Evolutionary conservation across 371 early-diverging fungal species (phyloP), one percentile per base, ranked within the genome.

Genomic region (Circinella minor): DNA sequence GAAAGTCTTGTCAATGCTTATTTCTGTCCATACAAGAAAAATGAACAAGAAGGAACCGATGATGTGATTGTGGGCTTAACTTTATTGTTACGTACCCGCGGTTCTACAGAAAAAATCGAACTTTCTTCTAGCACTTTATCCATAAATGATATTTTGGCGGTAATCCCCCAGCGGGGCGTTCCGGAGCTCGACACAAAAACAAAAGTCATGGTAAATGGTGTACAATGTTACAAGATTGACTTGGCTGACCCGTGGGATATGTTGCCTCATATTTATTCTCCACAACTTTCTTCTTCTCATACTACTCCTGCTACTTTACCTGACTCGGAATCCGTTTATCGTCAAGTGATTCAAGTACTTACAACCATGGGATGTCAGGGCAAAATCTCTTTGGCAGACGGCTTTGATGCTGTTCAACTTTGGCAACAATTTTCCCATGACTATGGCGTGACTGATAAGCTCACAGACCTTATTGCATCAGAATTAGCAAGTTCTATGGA

Each of bases 1-100:
- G 92, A 92, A 73, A 65, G 71, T 4, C 73, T 91, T 17, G 85
- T 85, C 17, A 70, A 77, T 36, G 84, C 81, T 27, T 77, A 77
- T 72, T 81, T 76, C 27, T 57, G 57, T n/a, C 27, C 57, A 18
- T n/a, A 27, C 18, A 34, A 55, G n/a, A 10, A 8, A 51, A 8
- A 8, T 17, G 14, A 15, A 13, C 51, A 51, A 51, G 17, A 51
- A 13, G 51, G 15, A 51, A 14, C 9, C 11, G 47, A 57, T 57
- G 57, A 27, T 27, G 34, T 5, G 57, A 57, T 57, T 4, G 5
- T 8, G 11, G 72, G 72, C 37, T 37, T 71, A 4, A 67, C 67
- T 38, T 43, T 71, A 15, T 36, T 71, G 9, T 43, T 71, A 14
- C 62, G 64, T 46, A 39, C 57, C 27, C 55, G 15, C 13, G 49